Evolutionary conservation across 2,329 filamentous ascomycete genomes (phyloP).

Genomic region (Epichloe hybrida): DNA sequence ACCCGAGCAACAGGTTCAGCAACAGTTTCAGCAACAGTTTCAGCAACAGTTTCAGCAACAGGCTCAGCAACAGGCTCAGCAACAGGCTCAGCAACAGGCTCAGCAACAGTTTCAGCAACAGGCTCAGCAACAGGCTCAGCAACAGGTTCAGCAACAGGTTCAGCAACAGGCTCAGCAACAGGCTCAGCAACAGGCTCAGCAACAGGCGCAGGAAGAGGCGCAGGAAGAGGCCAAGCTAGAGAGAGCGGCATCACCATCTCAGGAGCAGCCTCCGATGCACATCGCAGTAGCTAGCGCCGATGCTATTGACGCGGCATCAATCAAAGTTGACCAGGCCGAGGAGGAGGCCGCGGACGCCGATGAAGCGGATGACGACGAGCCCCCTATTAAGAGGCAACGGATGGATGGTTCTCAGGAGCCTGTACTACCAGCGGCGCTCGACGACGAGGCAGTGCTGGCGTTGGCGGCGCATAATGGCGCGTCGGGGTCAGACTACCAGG

Average conservation of each 20-base stretch:
- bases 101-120: too few relatives aligned
- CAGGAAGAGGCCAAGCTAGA: too few relatives aligned
- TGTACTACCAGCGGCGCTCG: slow-evolving; percentile 21
- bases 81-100: too few relatives aligned
- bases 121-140: too few relatives aligned
- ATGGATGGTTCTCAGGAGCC: slow-evolving; percentile 19
- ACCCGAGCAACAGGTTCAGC: background rate
- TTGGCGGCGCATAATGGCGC: slow-evolving; percentile 30
- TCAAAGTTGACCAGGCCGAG: slow-evolving; percentile 5
- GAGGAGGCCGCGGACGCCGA: slow-evolving; percentile 10
- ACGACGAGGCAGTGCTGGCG: slow-evolving; percentile 36
- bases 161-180: too few relatives aligned
- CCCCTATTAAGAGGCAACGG: slow-evolving; percentile 27
- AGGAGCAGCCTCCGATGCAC: background rate
- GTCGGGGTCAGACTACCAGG: slow-evolving; percentile 23
- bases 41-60: background rate
- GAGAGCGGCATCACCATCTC: background rate
- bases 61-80: background rate
- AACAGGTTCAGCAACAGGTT: too few relatives aligned
- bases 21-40: background rate
- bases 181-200: background rate
- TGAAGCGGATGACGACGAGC: slow-evolving; percentile 20
- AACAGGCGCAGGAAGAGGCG: too few relatives aligned
- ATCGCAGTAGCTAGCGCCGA: background rate
- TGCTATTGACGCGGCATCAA: background rate